phyloP scores from a whole-genome alignment of 768 basidiomycete species.

The Trametes meyenii region DNA sequence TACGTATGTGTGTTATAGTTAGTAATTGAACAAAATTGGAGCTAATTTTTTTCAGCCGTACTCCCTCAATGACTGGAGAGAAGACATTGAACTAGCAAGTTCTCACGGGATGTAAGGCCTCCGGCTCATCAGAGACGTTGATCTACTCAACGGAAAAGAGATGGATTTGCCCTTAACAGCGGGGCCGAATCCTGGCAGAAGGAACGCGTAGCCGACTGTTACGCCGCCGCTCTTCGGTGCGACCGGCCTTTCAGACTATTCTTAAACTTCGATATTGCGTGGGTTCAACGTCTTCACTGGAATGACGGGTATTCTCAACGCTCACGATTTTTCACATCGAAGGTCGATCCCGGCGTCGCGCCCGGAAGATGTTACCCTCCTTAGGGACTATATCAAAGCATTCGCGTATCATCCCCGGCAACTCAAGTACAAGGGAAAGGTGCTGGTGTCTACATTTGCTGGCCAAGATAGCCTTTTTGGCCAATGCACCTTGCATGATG shows the following conservation, averaged over 20 bases:
- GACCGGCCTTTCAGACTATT: conserved; percentile 38
- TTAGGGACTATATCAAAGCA: conserved; percentile 32
- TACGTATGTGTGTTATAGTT: conserved; percentile 27
- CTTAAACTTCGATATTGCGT: conserved; percentile 44
- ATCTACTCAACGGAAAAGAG: conserved; percentile 9
- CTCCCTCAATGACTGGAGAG: conserved; percentile 33
- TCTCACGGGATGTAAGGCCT: conserved; percentile 29
- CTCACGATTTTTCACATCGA: neutral
- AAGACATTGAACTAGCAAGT: conserved; percentile 36
- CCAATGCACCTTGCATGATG: conserved; percentile 23
- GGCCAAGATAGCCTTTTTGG: conserved; percentile 42
- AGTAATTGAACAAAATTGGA: neutral
- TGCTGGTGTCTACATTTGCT: conserved; percentile 41
- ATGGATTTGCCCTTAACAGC: conserved; percentile 31
- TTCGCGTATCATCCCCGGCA: conserved; percentile 38
- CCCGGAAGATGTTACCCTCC: conserved; percentile 22
- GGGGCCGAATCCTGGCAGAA: conserved; percentile 33
- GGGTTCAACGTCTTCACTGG: neutral
- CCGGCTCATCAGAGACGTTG: neutral
- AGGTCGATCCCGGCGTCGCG: conserved; percentile 36
- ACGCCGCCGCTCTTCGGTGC: conserved; percentile 54
- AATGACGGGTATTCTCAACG: neutral
- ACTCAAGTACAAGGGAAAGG: conserved; percentile 33
- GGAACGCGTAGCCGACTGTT: conserved; percentile 34
- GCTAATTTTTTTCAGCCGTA: conserved; percentile 31